Conservation (phyloP, 2,329 filamentous ascomycete genomes). For the Venturia pyrina region DNA sequence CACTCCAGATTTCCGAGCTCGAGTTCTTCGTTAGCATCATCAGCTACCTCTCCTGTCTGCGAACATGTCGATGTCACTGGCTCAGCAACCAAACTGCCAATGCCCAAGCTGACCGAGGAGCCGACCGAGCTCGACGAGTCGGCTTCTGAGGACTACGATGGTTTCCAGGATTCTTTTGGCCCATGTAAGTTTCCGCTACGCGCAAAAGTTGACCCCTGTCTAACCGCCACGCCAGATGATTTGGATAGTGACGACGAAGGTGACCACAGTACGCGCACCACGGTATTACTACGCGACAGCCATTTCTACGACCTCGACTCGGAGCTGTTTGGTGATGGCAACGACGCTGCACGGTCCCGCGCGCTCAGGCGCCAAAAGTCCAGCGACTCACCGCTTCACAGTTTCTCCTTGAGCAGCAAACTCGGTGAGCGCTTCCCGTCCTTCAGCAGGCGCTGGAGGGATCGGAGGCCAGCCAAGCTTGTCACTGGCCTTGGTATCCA, state of each 20-base stretch:
- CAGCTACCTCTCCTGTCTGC: constrained; percentile 31
- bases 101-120: constrained; percentile 65
- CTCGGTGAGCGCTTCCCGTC: constrained; percentile 52
- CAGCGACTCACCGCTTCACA: constrained; percentile 50
- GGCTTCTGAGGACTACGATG: constrained; percentile 40
- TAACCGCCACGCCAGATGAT: constrained; percentile 5
- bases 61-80: constrained; percentile 48
- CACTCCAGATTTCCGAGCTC: constrained; percentile 64
- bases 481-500: constrained; percentile 25
- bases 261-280: constrained; percentile 16
- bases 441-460: constrained; percentile 44
- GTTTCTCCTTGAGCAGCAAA: constrained; percentile 45
- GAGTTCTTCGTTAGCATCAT: constrained; percentile 61
- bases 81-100: constrained; percentile 56
- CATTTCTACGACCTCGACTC: constrained; percentile 53
- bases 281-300: constrained; percentile 36
- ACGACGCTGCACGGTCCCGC: constrained; percentile 42
- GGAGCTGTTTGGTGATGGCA: constrained; percentile 53
- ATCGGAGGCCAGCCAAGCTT: constrained; percentile 33
- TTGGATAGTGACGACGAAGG: not conserved
- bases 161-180: constrained; percentile 46
- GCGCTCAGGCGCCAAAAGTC: constrained; percentile 47
- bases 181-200: constrained; percentile 53
- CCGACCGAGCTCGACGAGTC: constrained; percentile 55
- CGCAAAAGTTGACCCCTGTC: not conserved